Evolutionary conservation across 1,284 basidiomycete genomes (phyloP), one percentile per base, ranked within the genome.

Genomic region (Leccinum fuscescens): DNA sequence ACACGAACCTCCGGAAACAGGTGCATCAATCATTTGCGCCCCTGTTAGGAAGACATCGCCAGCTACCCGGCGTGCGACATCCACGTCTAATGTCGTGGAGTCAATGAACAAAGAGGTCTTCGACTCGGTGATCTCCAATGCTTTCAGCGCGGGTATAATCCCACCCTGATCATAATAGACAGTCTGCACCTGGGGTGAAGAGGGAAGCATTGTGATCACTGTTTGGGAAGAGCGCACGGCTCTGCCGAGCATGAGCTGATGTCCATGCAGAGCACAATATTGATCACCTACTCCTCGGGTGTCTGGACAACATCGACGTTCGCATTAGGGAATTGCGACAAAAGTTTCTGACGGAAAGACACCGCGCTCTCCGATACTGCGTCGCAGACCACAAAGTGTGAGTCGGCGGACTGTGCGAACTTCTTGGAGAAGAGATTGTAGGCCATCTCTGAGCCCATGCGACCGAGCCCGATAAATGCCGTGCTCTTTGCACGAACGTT

Each of bases 361-460:
- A 76, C 72, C 2, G 90, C 81, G 42, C 79, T 81, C 22, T 85
- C 84, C n/a, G 82, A 80, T 54, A 86, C 70, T 14, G 88, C 87
- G 70, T 94, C 92, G 73, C 90, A 94, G 39, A 94, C 83, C 29
- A 92, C 81, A 67, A 94, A 92, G 20, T 75, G 79, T 49, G 80
- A 65, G 11, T 84, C 80, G 15, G 74, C 64, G 49, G 77, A 74
- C 50, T 81, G 76, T 12, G 80, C 77, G 54, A 82, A 76, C 62
- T 80, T 82, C 68, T 88, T 89, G 0, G 88, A 86, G 77, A 92
- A 91, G 55, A 93, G 80, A 73, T 93, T 93, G 73, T 80, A 82
- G 15, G 92, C 92, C 92, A 93, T 93, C 71, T 90, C 86, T 54
- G 82, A 84, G 33, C 92, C 92, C 92, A 94, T 93, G 55, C 86